Evolutionary conservation across 306 rosid species (phyloP).

Genomic region (Inga oerstediana): DNA sequence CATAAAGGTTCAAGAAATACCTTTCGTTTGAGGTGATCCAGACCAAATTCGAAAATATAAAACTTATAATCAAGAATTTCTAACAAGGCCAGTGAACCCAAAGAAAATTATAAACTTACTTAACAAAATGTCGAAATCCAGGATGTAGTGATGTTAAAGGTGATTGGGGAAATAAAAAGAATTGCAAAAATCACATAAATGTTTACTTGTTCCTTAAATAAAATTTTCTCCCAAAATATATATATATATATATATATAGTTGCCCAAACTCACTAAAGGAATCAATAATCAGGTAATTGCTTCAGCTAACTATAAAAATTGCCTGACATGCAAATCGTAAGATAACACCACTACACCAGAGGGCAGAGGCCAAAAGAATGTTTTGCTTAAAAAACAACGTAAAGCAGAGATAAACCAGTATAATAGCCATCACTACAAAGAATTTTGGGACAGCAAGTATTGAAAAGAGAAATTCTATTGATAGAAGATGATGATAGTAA

Average conservation of each 20-base stretch:
- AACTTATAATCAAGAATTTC: not conserved
- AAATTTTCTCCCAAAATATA: no score
- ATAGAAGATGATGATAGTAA: not conserved
- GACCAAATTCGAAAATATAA: constrained; percentile 2
- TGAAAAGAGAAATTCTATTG: not conserved
- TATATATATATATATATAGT: no score
- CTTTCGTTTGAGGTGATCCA: not conserved
- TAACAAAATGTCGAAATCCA: not conserved
- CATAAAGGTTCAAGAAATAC: not conserved
- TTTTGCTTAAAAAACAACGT: not conserved
- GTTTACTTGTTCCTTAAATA: not conserved
- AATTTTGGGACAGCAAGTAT: not conserved
- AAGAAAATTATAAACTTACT: not conserved
- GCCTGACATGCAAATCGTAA: not conserved
- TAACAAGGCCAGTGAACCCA: not conserved
- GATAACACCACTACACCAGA: not conserved
- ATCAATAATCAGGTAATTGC: not conserved
- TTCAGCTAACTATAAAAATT: not conserved
- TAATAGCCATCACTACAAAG: not conserved
- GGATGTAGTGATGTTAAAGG: not conserved
- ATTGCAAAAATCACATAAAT: not conserved
- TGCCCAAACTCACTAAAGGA: not conserved
- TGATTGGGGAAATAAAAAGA: not conserved
- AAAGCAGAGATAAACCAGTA: not conserved
- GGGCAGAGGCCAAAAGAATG: not conserved